Base-by-base conservation (phyloP, 345 rosid genomes). In the Acer saccharum region DNA sequence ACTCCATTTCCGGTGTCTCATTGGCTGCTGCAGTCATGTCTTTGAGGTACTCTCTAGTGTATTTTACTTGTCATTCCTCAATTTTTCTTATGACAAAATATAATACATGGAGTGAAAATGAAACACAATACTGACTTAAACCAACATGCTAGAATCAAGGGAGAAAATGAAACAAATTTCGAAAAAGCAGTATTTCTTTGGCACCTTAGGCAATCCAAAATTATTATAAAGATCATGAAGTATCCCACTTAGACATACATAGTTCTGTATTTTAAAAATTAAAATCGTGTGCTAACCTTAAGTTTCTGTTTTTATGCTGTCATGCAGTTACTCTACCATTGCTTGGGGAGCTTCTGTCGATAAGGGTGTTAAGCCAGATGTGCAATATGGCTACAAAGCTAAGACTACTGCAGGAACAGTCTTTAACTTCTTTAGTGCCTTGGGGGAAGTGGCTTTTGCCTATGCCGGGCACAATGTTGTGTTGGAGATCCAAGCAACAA, bases 11-110 rank as follows among this genome's bases (percentile, higher is more conserved):
- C 4, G 89, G 88, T 3, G 90, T 93, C 72, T 93, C 98, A 25
- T 76, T 92, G 68, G 90, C 93, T 1, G 98, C 98, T 1, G 98
- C 97, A 0, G 87, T 90, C 78, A 93, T 93, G 98, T 93, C 97
- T 57, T 77, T 92, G 76, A 89, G 93, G 94, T 89, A 81, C 20
- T 9, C 16, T 8, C 32, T 7, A 0, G 32, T 44, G 3, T 6
- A 52, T 46, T 55, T 32, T 54, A 43, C 44, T 21, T 62, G 35
- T 57, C 27, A 23, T 23, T 13, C 8, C 72, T 69, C 35, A 65
- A 50, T 50, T 50, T 50, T 50, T 50, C 4, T 50, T 17, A 14
- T 50, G 55, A 3, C 13, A 14, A 50, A 50, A 11, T 50, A 3
- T 50, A 50, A 13, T 50, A 11, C 55, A 50, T 50, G 55, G 16